A percentile compares a stretch with the other conserved stretches of the same genome.
Conservation (phyloP, 2,329 filamentous ascomycete species). For the Colletotrichum magnum region DNA sequence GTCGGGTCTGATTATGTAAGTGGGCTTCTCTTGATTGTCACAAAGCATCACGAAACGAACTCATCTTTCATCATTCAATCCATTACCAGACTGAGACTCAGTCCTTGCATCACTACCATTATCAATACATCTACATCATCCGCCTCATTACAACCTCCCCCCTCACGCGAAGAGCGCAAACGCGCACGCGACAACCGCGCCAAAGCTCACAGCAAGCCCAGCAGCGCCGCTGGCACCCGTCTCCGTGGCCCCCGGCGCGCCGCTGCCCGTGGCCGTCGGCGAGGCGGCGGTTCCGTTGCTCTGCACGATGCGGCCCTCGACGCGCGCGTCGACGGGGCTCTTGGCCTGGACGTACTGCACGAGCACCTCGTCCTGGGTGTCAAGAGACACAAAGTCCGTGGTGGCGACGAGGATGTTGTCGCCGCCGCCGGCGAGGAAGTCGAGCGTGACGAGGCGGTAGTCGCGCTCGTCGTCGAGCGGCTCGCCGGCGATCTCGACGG, state of each 20-base stretch:
- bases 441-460: conserved; percentile 73
- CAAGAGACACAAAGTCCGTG: conserved; percentile 59
- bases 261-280: conserved; percentile 15
- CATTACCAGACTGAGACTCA: too few species aligned
- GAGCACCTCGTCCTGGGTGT: conserved; percentile 69
- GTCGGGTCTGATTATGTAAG: too few species aligned
- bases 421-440: conserved; percentile 74
- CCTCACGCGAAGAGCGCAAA: not conserved
- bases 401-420: conserved; percentile 70
- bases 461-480: conserved; percentile 60
- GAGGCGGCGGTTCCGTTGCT: conserved; percentile 27
- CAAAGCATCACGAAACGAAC: too few species aligned
- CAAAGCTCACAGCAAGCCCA: conserved; percentile 20
- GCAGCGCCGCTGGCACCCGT: conserved; percentile 23
- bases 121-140: conserved; percentile 32
- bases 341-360: conserved; percentile 63
- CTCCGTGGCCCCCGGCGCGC: conserved; percentile 9
- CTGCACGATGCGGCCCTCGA: conserved; percentile 62
- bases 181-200: conserved; percentile 9
- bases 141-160: conserved; percentile 18
- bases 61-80: too few species aligned
- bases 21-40: too few species aligned
- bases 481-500: conserved; percentile 64
- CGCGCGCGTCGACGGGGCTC: conserved; percentile 63
- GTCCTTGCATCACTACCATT: not conserved